Evolutionary conservation across 2,329 filamentous ascomycete species (phyloP).

Genomic region (Alternaria rosae): DNA sequence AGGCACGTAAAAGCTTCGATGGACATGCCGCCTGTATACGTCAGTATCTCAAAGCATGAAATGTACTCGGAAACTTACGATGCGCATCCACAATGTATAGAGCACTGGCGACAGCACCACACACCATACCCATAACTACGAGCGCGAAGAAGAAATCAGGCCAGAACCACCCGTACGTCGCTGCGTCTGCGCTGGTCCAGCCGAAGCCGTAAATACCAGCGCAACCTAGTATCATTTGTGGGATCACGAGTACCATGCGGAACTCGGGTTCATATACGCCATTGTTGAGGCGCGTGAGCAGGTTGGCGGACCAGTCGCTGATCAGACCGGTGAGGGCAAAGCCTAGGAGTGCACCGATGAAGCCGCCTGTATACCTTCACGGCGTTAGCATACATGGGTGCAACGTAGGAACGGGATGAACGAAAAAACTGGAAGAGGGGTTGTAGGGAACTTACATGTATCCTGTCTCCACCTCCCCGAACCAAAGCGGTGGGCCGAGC

Average conservation of each 20-base stretch:
- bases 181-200: conserved; percentile 69
- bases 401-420: background rate
- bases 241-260: conserved; percentile 80
- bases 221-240: conserved; percentile 79
- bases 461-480: conserved; percentile 81
- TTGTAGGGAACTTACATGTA: conserved; percentile 60
- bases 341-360: conserved; percentile 81
- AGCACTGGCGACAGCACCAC: conserved; percentile 84
- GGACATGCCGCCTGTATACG: conserved; percentile 70
- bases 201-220: conserved; percentile 87
- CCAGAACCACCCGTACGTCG: conserved; percentile 72
- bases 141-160: conserved; percentile 84
- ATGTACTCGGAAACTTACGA: conserved; percentile 57
- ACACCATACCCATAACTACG: conserved; percentile 88
- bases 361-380: conserved; percentile 68
- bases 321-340: conserved; percentile 77
- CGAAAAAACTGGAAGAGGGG: background rate
- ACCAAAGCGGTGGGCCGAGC: conserved; percentile 81
- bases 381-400: background rate
- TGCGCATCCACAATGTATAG: conserved; percentile 94
- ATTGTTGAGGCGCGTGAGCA: conserved; percentile 75
- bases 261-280: conserved; percentile 94
- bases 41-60: background rate
- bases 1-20: conserved; percentile 90
- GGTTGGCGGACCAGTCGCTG: conserved; percentile 74